Conservation (phyloP, 306 rosid species). For the Rosa chinensis region DNA sequence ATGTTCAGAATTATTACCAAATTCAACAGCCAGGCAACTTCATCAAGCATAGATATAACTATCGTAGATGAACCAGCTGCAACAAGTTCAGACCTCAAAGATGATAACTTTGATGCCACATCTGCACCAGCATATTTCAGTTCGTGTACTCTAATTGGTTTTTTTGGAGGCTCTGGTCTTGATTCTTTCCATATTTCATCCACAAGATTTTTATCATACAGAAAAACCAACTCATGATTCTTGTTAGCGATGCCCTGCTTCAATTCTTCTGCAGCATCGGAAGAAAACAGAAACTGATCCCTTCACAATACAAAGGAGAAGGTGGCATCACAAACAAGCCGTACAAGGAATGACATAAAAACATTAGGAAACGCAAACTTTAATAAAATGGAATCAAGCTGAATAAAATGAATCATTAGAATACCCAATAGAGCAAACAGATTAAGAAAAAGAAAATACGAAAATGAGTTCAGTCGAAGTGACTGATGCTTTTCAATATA, state of each 20-base stretch:
- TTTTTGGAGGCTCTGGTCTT: constrained; percentile 68
- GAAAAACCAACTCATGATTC: constrained; percentile 77
- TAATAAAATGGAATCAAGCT: not conserved
- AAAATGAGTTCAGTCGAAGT: not conserved
- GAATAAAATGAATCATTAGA: not conserved
- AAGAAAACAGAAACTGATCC: constrained; percentile 97
- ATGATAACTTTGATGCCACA: constrained; percentile 67
- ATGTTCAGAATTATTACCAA: constrained; percentile 55
- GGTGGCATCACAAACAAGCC: constrained; percentile 48
- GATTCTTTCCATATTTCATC: constrained; percentile 84
- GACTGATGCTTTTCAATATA: not conserved
- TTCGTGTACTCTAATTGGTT: constrained; percentile 74
- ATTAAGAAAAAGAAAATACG: not conserved
- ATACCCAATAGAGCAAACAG: not conserved
- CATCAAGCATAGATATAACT: constrained; percentile 86
- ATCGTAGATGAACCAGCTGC: constrained; percentile 80
- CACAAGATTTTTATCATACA: constrained; percentile 72
- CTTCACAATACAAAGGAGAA: constrained; percentile 65
- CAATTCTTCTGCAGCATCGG: constrained; percentile 88
- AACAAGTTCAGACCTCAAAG: constrained; percentile 71
- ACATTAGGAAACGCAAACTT: not conserved
- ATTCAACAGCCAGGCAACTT: constrained; percentile 94
- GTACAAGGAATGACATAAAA: constrained; percentile 14
- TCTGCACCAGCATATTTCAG: constrained; percentile 84
- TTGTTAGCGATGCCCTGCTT: constrained; percentile 66